Evolutionary conservation across 192 early-diverging fungal species (phyloP).

Genomic region (Phlyctochytrium planicorne): DNA sequence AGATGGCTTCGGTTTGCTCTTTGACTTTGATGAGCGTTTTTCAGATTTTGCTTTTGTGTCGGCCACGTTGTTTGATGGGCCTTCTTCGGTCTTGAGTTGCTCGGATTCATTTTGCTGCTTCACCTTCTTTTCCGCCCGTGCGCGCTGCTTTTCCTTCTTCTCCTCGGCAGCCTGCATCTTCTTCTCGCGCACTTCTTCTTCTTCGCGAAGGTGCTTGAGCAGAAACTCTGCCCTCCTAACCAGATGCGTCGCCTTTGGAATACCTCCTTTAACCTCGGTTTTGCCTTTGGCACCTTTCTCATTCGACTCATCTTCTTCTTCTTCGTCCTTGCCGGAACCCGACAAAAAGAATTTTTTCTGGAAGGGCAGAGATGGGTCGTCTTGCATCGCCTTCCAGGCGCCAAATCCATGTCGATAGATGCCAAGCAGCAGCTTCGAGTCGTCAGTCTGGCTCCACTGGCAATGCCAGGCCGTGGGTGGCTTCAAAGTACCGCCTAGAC

Average conservation of each 20-base stretch:
- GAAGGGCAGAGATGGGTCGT: slow-evolving; percentile 77
- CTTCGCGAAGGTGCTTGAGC: slow-evolving; percentile 78
- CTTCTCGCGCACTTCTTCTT: slow-evolving; percentile 41
- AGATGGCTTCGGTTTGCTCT: not conserved
- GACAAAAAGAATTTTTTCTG: slow-evolving; percentile 81
- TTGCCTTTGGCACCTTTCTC: slow-evolving; percentile 6
- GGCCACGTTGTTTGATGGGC: not conserved
- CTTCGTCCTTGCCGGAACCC: slow-evolving; percentile 21
- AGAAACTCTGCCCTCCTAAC: slow-evolving; percentile 87
- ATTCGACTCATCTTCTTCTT: slow-evolving; percentile 15
- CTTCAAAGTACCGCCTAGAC: slow-evolving; percentile 78
- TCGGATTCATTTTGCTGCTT: not conserved
- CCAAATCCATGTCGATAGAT: slow-evolving; percentile 94
- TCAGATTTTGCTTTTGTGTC: slow-evolving; percentile 6
- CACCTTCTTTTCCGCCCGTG: not conserved
- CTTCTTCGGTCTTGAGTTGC: too few species aligned
- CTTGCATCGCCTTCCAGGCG: slow-evolving; percentile 78
- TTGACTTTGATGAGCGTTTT: not conserved
- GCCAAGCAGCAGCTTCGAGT: slow-evolving; percentile 94
- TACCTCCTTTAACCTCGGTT: slow-evolving; percentile 9
- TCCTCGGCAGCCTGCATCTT: slow-evolving; percentile 3
- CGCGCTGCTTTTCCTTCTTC: slow-evolving; percentile 5
- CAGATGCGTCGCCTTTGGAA: slow-evolving; percentile 84
- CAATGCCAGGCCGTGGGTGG: slow-evolving; percentile 77
- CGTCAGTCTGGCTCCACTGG: slow-evolving; percentile 87